Evolutionary conservation across 768 basidiomycete genomes (phyloP).

Genomic region (Saitozyma podzolica): DNA sequence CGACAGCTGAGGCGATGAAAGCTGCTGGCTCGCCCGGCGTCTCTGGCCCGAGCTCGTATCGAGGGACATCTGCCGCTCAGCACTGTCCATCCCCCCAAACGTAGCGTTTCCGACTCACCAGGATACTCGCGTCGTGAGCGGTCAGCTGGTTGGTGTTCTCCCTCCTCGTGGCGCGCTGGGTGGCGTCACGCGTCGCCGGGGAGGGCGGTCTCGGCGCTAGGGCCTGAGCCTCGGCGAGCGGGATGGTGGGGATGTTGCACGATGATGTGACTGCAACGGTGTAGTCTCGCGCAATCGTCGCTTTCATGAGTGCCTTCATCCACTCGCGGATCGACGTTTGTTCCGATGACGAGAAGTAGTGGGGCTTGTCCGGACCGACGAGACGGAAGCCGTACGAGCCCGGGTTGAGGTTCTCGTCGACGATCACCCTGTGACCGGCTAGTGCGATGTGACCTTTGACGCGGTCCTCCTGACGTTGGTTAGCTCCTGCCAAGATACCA

Average conservation of each 20-base stretch:
- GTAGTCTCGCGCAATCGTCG: constrained; percentile 92
- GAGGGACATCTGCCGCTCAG: constrained; percentile 30
- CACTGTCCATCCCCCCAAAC: not conserved
- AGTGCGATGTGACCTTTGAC: constrained; percentile 97
- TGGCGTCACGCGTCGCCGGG: constrained; percentile 79
- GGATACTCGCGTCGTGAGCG: constrained; percentile 43
- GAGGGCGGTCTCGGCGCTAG: constrained; percentile 97
- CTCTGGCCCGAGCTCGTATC: constrained; percentile 23
- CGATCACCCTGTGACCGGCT: constrained; percentile 84
- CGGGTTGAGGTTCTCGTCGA: constrained; percentile 87
- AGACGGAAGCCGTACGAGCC: constrained; percentile 95
- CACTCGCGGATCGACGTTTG: constrained; percentile 83
- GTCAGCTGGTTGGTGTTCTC: constrained; percentile 78
- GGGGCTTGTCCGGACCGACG: constrained; percentile 79
- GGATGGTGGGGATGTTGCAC: constrained; percentile 94
- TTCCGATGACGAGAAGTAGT: constrained; percentile 90
- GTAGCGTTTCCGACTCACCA: constrained; percentile 20
- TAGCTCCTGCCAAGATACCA: not conserved
- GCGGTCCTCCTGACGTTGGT: constrained; percentile 66
- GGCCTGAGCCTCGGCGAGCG: constrained; percentile 87
- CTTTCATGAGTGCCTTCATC: constrained; percentile 99
- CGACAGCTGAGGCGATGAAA: not conserved
- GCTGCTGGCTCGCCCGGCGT: constrained; percentile 21
- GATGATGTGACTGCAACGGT: constrained; percentile 92
- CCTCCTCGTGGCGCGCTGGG: constrained; percentile 78